Percentiles rank a stretch among this genome's conserved stretches.
Evolutionary conservation across 179 eudicot species (phyloP).

Genomic region (Silene vulgaris): DNA sequence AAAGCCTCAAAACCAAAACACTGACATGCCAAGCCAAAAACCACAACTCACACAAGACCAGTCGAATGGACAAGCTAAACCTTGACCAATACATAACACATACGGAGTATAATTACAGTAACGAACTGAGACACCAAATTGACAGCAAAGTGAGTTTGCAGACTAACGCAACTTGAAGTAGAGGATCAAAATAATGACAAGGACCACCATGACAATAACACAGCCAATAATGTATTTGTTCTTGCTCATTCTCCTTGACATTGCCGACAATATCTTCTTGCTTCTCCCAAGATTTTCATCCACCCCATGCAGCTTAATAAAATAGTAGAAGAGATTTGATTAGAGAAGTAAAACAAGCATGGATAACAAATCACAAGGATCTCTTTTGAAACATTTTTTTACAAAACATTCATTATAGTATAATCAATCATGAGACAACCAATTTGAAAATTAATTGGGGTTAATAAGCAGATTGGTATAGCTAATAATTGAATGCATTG

Average conservation of each 20-base stretch:
- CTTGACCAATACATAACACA: slow-evolving; percentile 7
- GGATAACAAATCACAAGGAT: neutral
- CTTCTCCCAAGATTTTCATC: slow-evolving; percentile 54
- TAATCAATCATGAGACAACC: neutral
- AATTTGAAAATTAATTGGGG: neutral
- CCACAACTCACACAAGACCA: slow-evolving; percentile 11
- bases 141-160: slow-evolving; percentile 1
- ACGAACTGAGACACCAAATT: slow-evolving; percentile 15
- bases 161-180: slow-evolving; percentile 42
- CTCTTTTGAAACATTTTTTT: neutral
- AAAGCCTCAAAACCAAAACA: slow-evolving; percentile 1
- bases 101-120: slow-evolving; percentile 17
- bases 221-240: slow-evolving; percentile 51
- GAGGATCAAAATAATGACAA: slow-evolving; percentile 41
- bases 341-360: slow-evolving; percentile 3
- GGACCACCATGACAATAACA: slow-evolving; percentile 34
- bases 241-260: slow-evolving; percentile 54
- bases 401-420: neutral
- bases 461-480: too few relatives aligned
- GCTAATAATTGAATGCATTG: neutral
- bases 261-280: slow-evolving; percentile 43
- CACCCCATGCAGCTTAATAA: slow-evolving; percentile 56
- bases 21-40: neutral
- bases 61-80: neutral
- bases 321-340: neutral